Percentiles rank a stretch among this genome's conserved stretches.
phyloP scores from a whole-genome alignment of 148 eudicot species.

The Oxyria digyna region DNA sequence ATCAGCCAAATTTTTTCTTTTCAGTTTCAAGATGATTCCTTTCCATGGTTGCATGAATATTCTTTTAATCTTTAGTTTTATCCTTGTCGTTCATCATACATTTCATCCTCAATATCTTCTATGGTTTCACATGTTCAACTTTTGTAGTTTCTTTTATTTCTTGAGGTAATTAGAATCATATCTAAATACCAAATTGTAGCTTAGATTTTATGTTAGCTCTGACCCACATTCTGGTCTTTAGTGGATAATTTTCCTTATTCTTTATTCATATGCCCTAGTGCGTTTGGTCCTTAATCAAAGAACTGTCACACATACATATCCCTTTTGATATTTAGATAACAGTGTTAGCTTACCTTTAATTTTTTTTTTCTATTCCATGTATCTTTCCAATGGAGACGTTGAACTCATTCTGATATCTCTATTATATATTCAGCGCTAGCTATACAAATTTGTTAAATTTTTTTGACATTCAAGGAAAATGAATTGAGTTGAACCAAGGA shows the following conservation, averaged over 20 bases:
- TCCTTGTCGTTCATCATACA: not conserved
- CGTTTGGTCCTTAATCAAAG: not conserved
- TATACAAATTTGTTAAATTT: not conserved
- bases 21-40: not conserved
- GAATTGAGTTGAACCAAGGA: not conserved
- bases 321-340: not conserved
- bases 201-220: not conserved
- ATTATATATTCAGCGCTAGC: not conserved
- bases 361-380: not conserved
- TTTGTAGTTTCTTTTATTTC: not conserved
- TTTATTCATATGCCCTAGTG: not conserved
- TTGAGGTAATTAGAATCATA: not conserved
- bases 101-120: not conserved
- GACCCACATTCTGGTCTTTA: not conserved
- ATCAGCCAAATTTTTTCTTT: not conserved
- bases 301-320: not conserved
- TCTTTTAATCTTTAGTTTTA: not conserved
- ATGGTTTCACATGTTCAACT: not conserved
- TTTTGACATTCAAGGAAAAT: not conserved
- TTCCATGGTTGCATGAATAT: not conserved
- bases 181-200: not conserved
- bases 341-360: not conserved
- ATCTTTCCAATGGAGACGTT: not conserved
- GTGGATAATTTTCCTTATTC: not conserved
- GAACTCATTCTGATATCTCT: not conserved